Evolutionary conservation across 139 green algal species (phyloP), one percentile per base, ranked within the genome.

Genomic region (Tetraselmis chui): DNA sequence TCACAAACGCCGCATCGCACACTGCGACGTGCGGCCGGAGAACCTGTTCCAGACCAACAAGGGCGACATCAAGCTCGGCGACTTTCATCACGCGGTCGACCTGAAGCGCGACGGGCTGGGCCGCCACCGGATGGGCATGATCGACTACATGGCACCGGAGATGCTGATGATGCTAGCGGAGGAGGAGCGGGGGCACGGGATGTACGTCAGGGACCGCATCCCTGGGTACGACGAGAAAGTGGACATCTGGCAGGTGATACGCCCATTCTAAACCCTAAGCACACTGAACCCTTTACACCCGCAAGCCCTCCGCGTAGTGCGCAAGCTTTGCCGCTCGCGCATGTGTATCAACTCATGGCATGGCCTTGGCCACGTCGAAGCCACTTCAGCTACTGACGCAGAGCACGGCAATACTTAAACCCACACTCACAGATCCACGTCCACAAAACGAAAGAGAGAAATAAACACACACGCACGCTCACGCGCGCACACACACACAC

Each of bases 61-160:
- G 27, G 85, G 86, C 76, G 30, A 80, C 59, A 78, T 88, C 28
- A 82, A 83, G 27, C 76, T 92, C 30, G 85, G 88, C 23, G 82
- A 89, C 79, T 85, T 89, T 5, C 75, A n/a, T 1, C 11, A 29
- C 30, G 80, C 86, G 1, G 45, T 90, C 24, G 79, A 87, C 76
- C 76, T 87, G 77, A 79, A 81, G 11, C 28, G 79, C 5, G 83
- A 88, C 75, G 45, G 45, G 11, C 45, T 67, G 45, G 45, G 45
- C 45, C 5, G 27, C 23, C 79, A 87, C 29, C 80, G 86, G 23
- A 82, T 85, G 67, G 76, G 30, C 28, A 82, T 89, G 67, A 83
- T 91, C 30, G 88, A 91, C 77, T 91, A 90, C 84, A 91, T 90
- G 86, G 84, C 88, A 0, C 88, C 88, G 2, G 88, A 91, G 80